These are phyloP conservation scores for Solanum tarijense DNA, from an alignment of 257 asterid species.

Conservation along the genomic window DNA sequence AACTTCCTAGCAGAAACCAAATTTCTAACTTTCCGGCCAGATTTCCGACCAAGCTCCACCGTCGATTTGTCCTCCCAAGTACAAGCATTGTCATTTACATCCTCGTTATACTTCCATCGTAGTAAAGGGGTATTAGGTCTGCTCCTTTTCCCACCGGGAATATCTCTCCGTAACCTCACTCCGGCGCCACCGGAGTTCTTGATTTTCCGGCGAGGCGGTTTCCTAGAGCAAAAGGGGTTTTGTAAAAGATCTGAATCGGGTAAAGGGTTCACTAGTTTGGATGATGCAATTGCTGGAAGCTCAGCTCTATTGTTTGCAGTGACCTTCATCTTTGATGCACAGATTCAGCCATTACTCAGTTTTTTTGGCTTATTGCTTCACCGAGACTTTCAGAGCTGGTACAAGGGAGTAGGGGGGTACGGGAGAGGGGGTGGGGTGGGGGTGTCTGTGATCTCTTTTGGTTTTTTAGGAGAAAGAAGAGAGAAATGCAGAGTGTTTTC, in stretches of 20 bases:
- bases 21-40: conserved; percentile 15
- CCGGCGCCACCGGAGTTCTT: conserved; percentile 25
- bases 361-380: background rate
- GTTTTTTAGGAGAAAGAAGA: background rate
- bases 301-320: conserved; percentile 13
- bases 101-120: conserved; percentile 51
- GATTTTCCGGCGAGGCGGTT: conserved; percentile 39
- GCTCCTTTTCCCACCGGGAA: conserved; percentile 18
- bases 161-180: conserved; percentile 34
- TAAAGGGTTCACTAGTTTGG: conserved; percentile 5
- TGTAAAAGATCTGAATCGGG: conserved; percentile 30
- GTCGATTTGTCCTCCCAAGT: conserved; percentile 15
- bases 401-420: background rate
- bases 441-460: conserved; percentile 6
- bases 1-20: conserved; percentile 39
- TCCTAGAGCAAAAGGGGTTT: conserved; percentile 10
- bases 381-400: background rate
- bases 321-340: conserved; percentile 32
- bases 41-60: conserved; percentile 17
- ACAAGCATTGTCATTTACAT: conserved; percentile 3
- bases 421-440: background rate
- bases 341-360: conserved; percentile 29
- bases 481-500: background rate
- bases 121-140: conserved; percentile 55
- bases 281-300: conserved; percentile 2